Base-by-base conservation (phyloP, 495 filamentous ascomycete genomes). In the Tuber calosporum region DNA sequence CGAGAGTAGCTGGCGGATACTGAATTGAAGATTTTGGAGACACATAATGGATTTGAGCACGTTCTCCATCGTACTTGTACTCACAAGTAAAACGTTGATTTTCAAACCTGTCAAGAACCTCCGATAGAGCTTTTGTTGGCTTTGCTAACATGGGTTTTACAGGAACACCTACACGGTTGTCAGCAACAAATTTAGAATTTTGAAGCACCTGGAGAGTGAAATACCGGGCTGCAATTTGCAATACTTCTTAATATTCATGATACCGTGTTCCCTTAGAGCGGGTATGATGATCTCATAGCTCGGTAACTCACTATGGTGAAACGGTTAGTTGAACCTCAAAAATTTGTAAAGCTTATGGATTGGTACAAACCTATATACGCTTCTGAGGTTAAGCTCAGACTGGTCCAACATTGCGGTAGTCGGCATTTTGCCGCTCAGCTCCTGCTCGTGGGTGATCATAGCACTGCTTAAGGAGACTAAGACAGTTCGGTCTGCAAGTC, bases 91-190 rank as follows among this genome's bases (percentile, higher is more conserved):
- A 99, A 8, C 91, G 90, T 81, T 96, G 94, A 45, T 91, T 89
- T 83, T 98, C 95, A 78, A 99, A 99, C 22, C 96, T 91, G 83
- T 99, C 95, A 1, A 98, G 88, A 0, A 99, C 96, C 83, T 99
- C 95, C 0, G 93, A 96, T 77, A 99, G 98, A n/a, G 95, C 93
- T 83, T 99, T 99, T 0, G 96, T 99, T 1, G 95, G 96, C 78
- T 97, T 98, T 8, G 95, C 95, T 84, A 99, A 88, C 95, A 99
- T 99, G 78, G 95, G 95, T 83, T 98, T 99, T 45, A 99, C 87
- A 30, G 95, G 95, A 36, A 99, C 90, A 73, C 72, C 73, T 74
- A 67, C 22, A 8, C 38, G 17, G 22, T 41, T 34, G 19, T 74
- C 37, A 74, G 69, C n/a, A 72, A 17, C 38, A 17, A 66, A 19